These are phyloP conservation scores for Sicyos baderoa DNA, from an alignment of 306 rosid species.

Conservation along the genomic window DNA sequence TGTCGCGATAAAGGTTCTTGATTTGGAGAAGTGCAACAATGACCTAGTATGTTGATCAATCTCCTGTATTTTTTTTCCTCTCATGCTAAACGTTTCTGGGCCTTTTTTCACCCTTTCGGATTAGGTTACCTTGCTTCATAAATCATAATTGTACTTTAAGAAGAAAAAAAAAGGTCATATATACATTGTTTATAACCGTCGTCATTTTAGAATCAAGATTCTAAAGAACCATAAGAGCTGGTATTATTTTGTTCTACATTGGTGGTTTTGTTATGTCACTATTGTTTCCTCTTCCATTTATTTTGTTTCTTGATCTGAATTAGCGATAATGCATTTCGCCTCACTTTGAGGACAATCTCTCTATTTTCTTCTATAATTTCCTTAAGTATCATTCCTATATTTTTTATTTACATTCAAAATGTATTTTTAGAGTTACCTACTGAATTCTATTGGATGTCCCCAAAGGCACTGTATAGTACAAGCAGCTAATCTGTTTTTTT, in stretches of 20 bases:
- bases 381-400: not conserved
- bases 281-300: not conserved
- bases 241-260: not conserved
- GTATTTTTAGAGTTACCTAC: not conserved
- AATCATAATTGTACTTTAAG: not conserved
- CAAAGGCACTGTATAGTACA: not conserved
- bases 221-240: not conserved
- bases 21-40: slow-evolving; percentile 83
- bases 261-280: not conserved
- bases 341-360: not conserved
- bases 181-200: no score
- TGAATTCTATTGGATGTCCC: not conserved
- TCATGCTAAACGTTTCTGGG: not conserved
- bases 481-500: not conserved
- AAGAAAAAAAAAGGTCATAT: not conserved
- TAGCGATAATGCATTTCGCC: not conserved
- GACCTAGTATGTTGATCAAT: slow-evolving; percentile 56
- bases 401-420: not conserved
- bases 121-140: slow-evolving; percentile 4
- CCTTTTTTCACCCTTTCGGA: slow-evolving; percentile 4
- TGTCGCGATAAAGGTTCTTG: slow-evolving; percentile 96
- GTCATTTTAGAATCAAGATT: not conserved
- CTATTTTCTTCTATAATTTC: not conserved
- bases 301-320: not conserved
- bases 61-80: not conserved